Conservation (phyloP, 768 basidiomycete species). For the Mycena galopus region DNA sequence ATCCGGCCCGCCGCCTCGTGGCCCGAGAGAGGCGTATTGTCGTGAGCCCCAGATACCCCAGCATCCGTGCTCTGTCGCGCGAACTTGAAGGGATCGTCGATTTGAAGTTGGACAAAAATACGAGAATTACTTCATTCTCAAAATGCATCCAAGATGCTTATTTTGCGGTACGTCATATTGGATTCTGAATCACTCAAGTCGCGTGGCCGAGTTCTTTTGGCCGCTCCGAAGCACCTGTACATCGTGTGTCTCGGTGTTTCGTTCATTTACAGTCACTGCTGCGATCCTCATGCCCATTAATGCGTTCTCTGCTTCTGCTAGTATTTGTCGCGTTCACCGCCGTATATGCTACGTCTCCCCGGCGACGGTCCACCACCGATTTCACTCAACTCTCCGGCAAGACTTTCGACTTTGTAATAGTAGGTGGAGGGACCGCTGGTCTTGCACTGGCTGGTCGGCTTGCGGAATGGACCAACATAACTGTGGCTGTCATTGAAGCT, state of each 20-base stretch:
- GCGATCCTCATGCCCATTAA: not conserved
- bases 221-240: not conserved
- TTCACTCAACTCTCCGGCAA: constrained; percentile 30
- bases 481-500: constrained; percentile 36
- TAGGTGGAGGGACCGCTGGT: constrained; percentile 35
- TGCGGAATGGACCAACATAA: constrained; percentile 33
- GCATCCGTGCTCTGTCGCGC: too few relatives aligned
- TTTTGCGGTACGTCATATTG: not conserved
- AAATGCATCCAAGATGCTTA: too few relatives aligned
- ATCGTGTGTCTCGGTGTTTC: not conserved
- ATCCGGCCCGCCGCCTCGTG: too few relatives aligned
- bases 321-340: constrained; percentile 12
- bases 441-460: constrained; percentile 32
- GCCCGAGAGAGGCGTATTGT: too few relatives aligned
- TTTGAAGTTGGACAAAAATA: too few relatives aligned
- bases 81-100: too few relatives aligned
- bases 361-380: constrained; percentile 32
- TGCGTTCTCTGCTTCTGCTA: constrained; percentile 13
- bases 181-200: not conserved
- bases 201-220: not conserved
- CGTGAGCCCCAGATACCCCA: too few relatives aligned
- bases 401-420: constrained; percentile 35
- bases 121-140: too few relatives aligned
- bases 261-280: not conserved
- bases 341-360: constrained; percentile 15